A percentile compares a stretch with the other conserved stretches of the same genome.
phyloP scores from a whole-genome alignment of 257 asterid genomes.

The Rhazya stricta region DNA sequence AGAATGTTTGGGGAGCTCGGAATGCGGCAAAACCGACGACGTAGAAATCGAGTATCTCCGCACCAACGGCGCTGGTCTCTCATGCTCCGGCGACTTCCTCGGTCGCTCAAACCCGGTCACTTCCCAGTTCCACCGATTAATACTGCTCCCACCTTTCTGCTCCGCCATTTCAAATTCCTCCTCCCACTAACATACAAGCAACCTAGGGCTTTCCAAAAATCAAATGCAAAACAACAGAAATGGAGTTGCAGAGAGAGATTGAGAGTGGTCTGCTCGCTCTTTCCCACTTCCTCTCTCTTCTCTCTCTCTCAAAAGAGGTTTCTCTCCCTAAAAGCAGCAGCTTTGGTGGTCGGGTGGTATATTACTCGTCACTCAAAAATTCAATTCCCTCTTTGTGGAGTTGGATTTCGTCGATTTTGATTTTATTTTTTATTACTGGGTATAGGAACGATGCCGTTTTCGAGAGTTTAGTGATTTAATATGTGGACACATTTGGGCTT shows the following conservation, averaged over 20 bases:
- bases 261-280: conserved; percentile 14
- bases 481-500: conserved; percentile 41
- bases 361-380: conserved; percentile 21
- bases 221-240: conserved; percentile 11
- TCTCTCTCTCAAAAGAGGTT: conserved; percentile 11
- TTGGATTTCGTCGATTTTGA: conserved; percentile 10
- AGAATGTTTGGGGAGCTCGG: conserved; percentile 56
- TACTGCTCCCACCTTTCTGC: conserved; percentile 55
- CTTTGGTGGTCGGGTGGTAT: background rate
- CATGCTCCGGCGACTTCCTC: conserved; percentile 50
- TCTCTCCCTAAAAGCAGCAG: conserved; percentile 11
- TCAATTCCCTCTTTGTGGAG: conserved; percentile 23
- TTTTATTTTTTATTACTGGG: background rate
- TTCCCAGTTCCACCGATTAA: conserved; percentile 96
- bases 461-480: conserved; percentile 22
- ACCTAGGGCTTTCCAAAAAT: background rate
- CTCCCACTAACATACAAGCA: background rate
- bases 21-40: conserved; percentile 37
- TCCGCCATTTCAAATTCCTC: conserved; percentile 50
- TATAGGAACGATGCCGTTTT: conserved; percentile 17
- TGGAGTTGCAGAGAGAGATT: conserved; percentile 18
- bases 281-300: conserved; percentile 13
- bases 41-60: conserved; percentile 82
- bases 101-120: conserved; percentile 92
- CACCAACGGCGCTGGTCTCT: conserved; percentile 27